Percentiles rank a stretch among this genome's conserved stretches.
phyloP scores from a whole-genome alignment of 2,329 filamentous ascomycete genomes.

The Neocatenulostroma microsporum region DNA sequence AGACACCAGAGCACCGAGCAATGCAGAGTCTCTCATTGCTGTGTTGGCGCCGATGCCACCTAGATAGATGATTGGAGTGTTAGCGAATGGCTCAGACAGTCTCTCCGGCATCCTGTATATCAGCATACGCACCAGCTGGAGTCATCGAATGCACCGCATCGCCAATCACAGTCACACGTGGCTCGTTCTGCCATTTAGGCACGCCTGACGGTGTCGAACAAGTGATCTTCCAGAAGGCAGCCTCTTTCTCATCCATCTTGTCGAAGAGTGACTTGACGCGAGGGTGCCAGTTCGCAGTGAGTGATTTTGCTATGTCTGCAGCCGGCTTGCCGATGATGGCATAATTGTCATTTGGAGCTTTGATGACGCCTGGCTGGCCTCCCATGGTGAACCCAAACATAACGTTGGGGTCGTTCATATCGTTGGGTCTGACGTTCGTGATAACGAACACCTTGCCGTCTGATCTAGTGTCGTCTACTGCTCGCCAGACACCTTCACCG shows the following conservation, averaged over 20 bases:
- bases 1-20: constrained; percentile 45
- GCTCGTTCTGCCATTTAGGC: constrained; percentile 52
- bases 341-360: constrained; percentile 53
- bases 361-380: constrained; percentile 50
- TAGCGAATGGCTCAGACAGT: no score
- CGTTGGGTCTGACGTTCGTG: constrained; percentile 55
- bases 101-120: no score
- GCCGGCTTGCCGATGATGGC: constrained; percentile 50
- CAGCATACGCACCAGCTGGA: no score
- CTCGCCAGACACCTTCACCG: constrained; percentile 56
- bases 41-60: constrained; percentile 52
- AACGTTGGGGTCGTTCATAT: constrained; percentile 51
- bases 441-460: constrained; percentile 49
- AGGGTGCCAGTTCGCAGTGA: constrained; percentile 51
- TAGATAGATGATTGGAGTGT: no score
- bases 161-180: constrained; percentile 52
- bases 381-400: constrained; percentile 54
- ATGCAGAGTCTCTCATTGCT: constrained; percentile 47
- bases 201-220: constrained; percentile 54
- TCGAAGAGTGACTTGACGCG: constrained; percentile 51
- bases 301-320: constrained; percentile 48
- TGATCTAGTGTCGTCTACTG: constrained; percentile 43
- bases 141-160: constrained; percentile 54
- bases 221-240: constrained; percentile 61
- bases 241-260: constrained; percentile 49